Evolutionary conservation across 371 early-diverging fungal genomes (phyloP).

Genomic region (Umbelopsis sp.): DNA sequence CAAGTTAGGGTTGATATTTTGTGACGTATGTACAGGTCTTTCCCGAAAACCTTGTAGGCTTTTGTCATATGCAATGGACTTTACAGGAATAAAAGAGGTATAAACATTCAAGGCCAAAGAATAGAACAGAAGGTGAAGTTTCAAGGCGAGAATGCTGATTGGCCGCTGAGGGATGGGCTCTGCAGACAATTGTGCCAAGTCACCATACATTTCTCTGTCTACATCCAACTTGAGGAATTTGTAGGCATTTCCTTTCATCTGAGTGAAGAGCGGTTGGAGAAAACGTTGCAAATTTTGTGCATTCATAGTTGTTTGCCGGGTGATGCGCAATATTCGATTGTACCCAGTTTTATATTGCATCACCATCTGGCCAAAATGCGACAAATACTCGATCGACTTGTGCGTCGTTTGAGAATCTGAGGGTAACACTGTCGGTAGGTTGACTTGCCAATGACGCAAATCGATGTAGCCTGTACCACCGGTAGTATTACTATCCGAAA

Average conservation of each 20-base stretch:
- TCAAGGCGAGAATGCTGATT: neutral
- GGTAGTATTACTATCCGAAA: conserved; percentile 40
- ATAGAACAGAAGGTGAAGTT: neutral
- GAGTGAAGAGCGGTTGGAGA: neutral
- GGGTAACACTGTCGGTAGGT: conserved; percentile 43
- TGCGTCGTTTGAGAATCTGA: conserved; percentile 21
- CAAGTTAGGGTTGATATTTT: neutral
- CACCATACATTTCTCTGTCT: conserved; percentile 3
- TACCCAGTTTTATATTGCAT: conserved; percentile 6
- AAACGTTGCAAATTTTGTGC: neutral
- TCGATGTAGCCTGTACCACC: conserved; percentile 38
- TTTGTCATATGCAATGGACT: neutral
- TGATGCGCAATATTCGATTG: neutral
- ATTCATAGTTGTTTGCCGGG: neutral
- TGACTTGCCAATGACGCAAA: conserved; percentile 45
- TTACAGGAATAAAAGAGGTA: neutral
- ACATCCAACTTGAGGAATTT: neutral
- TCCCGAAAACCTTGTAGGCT: neutral
- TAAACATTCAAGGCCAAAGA: neutral
- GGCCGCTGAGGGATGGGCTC: neutral
- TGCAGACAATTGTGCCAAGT: neutral
- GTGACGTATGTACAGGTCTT: neutral
- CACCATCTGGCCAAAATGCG: neutral
- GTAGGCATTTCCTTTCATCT: neutral
- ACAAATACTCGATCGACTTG: neutral